These are phyloP conservation scores for Claviceps africana DNA, from an alignment of 2,329 filamentous ascomycete genomes.

Conservation along the genomic window DNA sequence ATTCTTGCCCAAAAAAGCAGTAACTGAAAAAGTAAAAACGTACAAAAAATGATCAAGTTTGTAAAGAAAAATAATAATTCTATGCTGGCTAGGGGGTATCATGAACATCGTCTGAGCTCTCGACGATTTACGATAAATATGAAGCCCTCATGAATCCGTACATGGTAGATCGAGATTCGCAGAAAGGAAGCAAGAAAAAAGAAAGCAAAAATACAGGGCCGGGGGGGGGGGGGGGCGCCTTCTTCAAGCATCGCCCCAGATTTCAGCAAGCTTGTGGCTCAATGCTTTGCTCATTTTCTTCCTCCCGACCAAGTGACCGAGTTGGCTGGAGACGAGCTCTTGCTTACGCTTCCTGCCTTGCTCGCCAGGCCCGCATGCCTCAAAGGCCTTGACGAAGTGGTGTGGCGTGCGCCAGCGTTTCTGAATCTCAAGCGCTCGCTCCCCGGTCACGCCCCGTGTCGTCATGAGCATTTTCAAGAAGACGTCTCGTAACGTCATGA, in stretches of 20 bases:
- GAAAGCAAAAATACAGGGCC: too few species aligned
- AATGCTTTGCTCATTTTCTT: conserved; percentile 54
- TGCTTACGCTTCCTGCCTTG: conserved; percentile 41
- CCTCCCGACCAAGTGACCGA: conserved; percentile 46
- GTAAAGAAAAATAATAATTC: not conserved
- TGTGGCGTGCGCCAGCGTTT: conserved; percentile 62
- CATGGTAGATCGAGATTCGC: not conserved
- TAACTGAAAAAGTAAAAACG: not conserved
- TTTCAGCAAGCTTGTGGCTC: conserved; percentile 56
- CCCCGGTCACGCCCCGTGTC: conserved; percentile 57
- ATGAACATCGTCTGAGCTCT: not conserved
- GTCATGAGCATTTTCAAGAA: conserved; percentile 83
- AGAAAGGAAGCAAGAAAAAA: not conserved
- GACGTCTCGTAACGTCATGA: conserved; percentile 58
- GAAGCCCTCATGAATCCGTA: not conserved
- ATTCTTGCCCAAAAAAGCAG: conserved; percentile 49
- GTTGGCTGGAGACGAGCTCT: conserved; percentile 43
- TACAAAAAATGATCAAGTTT: not conserved
- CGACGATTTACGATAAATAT: not conserved
- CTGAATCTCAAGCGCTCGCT: conserved; percentile 69
- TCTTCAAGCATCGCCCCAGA: conserved; percentile 46
- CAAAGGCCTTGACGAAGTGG: conserved; percentile 57
- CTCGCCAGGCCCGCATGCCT: conserved; percentile 34
- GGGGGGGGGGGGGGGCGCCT: too few species aligned
- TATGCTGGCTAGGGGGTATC: not conserved